Base-by-base conservation (phyloP, 495 filamentous ascomycete species). In the Sabuloglossum arenarium region DNA sequence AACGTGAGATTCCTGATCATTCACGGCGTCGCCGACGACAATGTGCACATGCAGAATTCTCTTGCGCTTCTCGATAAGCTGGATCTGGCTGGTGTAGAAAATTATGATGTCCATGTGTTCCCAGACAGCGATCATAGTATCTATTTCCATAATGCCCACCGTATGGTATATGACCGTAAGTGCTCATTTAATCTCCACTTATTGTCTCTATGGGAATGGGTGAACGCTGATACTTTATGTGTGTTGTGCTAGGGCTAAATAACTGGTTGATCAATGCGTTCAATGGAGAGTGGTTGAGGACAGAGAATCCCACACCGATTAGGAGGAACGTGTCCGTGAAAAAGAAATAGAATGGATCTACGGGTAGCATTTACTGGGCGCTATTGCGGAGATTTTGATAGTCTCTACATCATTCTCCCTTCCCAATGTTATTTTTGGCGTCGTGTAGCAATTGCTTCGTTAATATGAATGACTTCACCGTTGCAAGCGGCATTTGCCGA, bases 211-310 rank as follows among this genome's bases (percentile, higher is more conserved):
- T 62, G 11, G 8, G 24, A 28, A 8, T 34, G 55, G 45, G 3
- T 9, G 32, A 67, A 25, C 34, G 54, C 68, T 69, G 64, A 73
- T 56, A 23, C 25, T 23, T 49, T 21, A 9, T 47, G 24, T 50
- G 11, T 45, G 19, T 9, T 51, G 23, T 3, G 2, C 21, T 53
- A 95, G 89, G 86, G 66, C 71, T 98, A 19, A 80, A 75, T 58
- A 93, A 83, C 67, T 98, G 91, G 89, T 78, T 98, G 55, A 75
- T 94, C 65, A 94, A 96, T 65, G 91, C 93, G 0, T 97, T 98
- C 67, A 97, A 96, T 61, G 93, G 90, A 25, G 90, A 96, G 65
- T 98, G 90, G 85, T 66, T 88, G 52, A 79, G 79, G 59, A 79
- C 85, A n/a, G 71, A 75, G 5, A 69, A 81, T 43, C 77, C 88